Evolutionary conservation across 345 rosid genomes (phyloP).

Genomic region (Linum lewisii): DNA sequence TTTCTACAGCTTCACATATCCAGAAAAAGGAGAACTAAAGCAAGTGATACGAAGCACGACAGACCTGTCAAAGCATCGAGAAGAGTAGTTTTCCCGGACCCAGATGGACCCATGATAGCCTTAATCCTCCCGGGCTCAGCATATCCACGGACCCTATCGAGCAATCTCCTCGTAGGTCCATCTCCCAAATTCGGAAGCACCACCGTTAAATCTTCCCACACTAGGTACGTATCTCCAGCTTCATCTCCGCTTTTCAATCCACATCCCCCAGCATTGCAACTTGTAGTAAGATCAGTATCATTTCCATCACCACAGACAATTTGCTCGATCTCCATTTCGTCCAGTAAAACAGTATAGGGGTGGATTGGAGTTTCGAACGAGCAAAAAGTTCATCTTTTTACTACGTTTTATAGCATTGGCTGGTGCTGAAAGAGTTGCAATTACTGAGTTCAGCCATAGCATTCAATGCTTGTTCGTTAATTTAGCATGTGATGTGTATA

Average conservation of each 20-base stretch:
- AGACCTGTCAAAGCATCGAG: slow-evolving; percentile 83
- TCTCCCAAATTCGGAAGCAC: slow-evolving; percentile 69
- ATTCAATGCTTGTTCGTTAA: background rate
- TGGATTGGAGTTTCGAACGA: background rate
- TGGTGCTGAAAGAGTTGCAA: background rate
- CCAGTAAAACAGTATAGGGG: background rate
- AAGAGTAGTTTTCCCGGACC: slow-evolving; percentile 93
- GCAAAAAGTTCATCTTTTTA: no score
- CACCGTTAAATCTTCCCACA: slow-evolving; percentile 75
- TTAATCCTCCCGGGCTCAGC: slow-evolving; percentile 92
- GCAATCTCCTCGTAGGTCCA: slow-evolving; percentile 58
- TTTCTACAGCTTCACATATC: background rate
- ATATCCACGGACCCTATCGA: slow-evolving; percentile 67
- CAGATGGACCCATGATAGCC: slow-evolving; percentile 99
- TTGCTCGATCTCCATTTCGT: slow-evolving; percentile 50
- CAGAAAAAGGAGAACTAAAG: background rate
- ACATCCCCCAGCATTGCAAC: background rate
- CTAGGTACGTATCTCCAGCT: slow-evolving; percentile 35
- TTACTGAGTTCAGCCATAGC: background rate
- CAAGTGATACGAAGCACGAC: background rate
- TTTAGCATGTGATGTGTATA: background rate
- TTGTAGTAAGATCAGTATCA: background rate
- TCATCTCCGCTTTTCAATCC: slow-evolving; percentile 12
- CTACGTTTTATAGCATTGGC: background rate
- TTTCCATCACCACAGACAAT: slow-evolving; percentile 12